Evolutionary conservation across 805 yeast genomes (phyloP).

Genomic region (Millerago galiae): DNA sequence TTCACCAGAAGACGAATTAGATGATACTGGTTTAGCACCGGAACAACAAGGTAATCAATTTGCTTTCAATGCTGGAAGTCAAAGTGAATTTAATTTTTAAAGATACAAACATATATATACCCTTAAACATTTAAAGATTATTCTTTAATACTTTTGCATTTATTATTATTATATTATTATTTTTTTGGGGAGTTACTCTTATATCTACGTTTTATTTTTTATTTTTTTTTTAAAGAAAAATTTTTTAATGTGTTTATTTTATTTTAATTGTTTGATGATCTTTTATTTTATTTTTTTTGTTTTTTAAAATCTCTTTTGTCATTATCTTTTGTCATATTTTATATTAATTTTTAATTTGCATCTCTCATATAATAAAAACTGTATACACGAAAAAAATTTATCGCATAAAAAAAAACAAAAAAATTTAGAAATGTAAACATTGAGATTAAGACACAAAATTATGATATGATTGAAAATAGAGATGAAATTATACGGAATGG

Average conservation of each 20-base stretch:
- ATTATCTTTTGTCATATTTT: background rate
- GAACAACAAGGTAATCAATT: conserved; percentile 76
- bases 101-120: background rate
- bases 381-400: too few species aligned
- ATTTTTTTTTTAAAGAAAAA: background rate
- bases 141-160: background rate
- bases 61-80: conserved; percentile 73
- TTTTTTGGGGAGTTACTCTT: background rate
- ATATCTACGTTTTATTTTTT: background rate
- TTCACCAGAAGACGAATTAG: conserved; percentile 68
- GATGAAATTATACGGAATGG: background rate
- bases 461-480: background rate
- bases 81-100: conserved; percentile 26
- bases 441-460: background rate
- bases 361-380: too few species aligned
- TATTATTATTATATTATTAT: background rate
- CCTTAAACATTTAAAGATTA: background rate
- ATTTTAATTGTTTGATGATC: conserved; percentile 3
- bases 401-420: background rate
- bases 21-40: conserved; percentile 75
- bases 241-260: conserved; percentile 1
- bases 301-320: background rate
- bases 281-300: background rate
- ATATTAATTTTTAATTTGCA: background rate
- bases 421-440: background rate